A percentile compares a stretch with the other conserved stretches of the same genome.
phyloP scores from a whole-genome alignment of 768 basidiomycete genomes.

The Pleurotus cornucopiae region DNA sequence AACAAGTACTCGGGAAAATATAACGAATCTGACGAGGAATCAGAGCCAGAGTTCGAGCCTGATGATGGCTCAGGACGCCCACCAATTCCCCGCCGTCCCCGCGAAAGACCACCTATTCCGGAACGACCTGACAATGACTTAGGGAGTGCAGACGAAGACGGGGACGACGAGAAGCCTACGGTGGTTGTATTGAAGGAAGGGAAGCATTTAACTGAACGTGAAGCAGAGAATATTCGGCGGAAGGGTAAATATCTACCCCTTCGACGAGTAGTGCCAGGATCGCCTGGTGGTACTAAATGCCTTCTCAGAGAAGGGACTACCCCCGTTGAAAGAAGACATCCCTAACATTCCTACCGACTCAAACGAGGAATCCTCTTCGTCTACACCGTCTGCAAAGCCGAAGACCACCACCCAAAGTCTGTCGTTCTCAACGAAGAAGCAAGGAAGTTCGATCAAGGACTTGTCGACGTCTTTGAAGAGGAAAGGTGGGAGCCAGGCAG shows the following conservation, averaged over 20 bases:
- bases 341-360: constrained; percentile 16
- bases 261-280: not conserved
- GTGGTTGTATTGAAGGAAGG: constrained; percentile 87
- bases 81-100: constrained; percentile 61
- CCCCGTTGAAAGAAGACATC: constrained; percentile 41
- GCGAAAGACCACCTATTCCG: constrained; percentile 53
- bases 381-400: constrained; percentile 10
- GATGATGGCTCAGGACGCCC: constrained; percentile 65
- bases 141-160: constrained; percentile 71
- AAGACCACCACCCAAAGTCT: constrained; percentile 26
- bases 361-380: constrained; percentile 8
- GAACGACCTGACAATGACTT: constrained; percentile 63
- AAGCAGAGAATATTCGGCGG: constrained; percentile 74
- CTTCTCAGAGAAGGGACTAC: constrained; percentile 55
- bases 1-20: constrained; percentile 52
- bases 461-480: constrained; percentile 29
- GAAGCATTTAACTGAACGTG: constrained; percentile 76
- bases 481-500: constrained; percentile 31
- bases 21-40: constrained; percentile 36
- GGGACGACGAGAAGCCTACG: constrained; percentile 78
- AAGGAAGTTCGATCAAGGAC: constrained; percentile 8
- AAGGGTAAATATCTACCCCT: constrained; percentile 44
- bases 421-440: constrained; percentile 41
- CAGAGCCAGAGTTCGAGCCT: constrained; percentile 52
- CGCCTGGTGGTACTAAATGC: constrained; percentile 7